Base-by-base conservation (phyloP, 2,329 filamentous ascomycete species). In the Fusarium virguliforme region DNA sequence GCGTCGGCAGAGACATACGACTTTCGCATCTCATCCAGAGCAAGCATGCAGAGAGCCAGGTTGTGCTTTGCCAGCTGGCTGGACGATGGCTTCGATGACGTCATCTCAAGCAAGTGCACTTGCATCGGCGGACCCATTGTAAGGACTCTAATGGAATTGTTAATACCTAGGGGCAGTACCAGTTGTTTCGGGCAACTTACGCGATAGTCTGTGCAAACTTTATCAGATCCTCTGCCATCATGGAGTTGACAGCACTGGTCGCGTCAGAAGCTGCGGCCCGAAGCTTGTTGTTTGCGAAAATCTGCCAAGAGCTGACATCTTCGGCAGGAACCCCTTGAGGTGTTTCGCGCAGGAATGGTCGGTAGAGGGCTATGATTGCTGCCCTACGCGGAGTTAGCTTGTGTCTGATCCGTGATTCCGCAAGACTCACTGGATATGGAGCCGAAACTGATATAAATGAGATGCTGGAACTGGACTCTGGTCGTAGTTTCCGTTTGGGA, bases 1-100 rank as follows among this genome's bases (percentile, higher is more conserved):
- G 64, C 64, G 7, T 67, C 62, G 3, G 62, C 62, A 6, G 62
- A 67, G 3, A 65, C 22, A n/a, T 65, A 65, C 7, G 63, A 61
- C 30, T 51, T 61, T 40, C 62, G 64, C 62, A 67, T 43, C 40
- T 60, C 64, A 8, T 61, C 12, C 3, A 67, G 34, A 24, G 64
- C 62, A 2, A 67, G n/a, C 6, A 67, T n/a, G n/a, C 62, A 67
- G 7, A 67, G 8, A 2, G 48, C 62, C 13, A 67, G 8, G 28
- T 65, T 67, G 3, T 67, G 48, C 13, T 51, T 67, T 26, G 62
- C 64, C 4, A 65, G 8, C 26, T 65, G 38, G 1, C 26, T 35
- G 3, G 46, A 37, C 1, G 50, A 28, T 41, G 41, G 37, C 10
- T 37, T 60, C 1, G 48, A 38, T n/a, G 50, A 60, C 12, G 48